Conservation (phyloP, 805 yeast species). For the Schwanniomyces yamadae region DNA sequence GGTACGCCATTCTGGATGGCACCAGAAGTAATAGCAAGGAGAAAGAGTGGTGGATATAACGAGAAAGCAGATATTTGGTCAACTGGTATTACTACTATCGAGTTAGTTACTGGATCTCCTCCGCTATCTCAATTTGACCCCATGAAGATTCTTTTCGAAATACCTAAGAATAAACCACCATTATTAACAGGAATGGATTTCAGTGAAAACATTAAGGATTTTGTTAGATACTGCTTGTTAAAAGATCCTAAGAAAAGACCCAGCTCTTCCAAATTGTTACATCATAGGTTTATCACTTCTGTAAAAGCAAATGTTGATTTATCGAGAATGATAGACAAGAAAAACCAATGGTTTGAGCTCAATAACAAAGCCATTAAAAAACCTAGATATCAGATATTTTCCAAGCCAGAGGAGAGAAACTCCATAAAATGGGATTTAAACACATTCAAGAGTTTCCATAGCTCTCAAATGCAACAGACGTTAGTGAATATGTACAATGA, state of each 20-base stretch:
- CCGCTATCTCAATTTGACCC: conserved; percentile 77
- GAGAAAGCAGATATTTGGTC: conserved; percentile 96
- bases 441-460: conserved; percentile 11
- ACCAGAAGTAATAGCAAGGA: conserved; percentile 77
- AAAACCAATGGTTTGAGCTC: conserved; percentile 30
- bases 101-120: conserved; percentile 77
- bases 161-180: conserved; percentile 69
- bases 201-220: conserved; percentile 58
- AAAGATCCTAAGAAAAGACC: conserved; percentile 70
- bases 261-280: conserved; percentile 53
- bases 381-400: conserved; percentile 8
- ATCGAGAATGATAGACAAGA: conserved; percentile 39
- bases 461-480: conserved; percentile 10
- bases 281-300: conserved; percentile 49
- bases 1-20: conserved; percentile 99
- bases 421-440: conserved; percentile 18
- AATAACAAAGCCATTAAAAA: conserved; percentile 15
- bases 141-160: conserved; percentile 68
- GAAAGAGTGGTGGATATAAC: conserved; percentile 58
- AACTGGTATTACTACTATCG: conserved; percentile 87
- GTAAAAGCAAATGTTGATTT: conserved; percentile 31
- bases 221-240: conserved; percentile 62
- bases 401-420: conserved; percentile 1
- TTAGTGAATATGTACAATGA: conserved; percentile 5
- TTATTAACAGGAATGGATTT: conserved; percentile 42